Evolutionary conservation across 805 yeast species (phyloP), one percentile per base, ranked within the genome.

Genomic region (Yarrowia keelungensis): DNA sequence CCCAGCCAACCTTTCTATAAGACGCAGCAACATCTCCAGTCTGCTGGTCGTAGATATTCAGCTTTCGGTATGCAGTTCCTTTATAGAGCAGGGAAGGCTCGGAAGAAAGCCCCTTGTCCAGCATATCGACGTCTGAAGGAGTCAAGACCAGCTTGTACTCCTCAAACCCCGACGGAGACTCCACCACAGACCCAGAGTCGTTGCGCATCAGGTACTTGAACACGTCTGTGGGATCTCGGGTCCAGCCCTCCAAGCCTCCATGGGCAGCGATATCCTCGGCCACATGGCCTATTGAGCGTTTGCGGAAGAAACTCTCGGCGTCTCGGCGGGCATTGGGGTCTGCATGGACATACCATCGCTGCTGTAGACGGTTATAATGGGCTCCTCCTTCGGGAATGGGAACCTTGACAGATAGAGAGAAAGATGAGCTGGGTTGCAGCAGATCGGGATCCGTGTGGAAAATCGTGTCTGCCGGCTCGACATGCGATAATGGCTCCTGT

Each of bases 1-100:
- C 77, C 78, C 77, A 76, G 8, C 79, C 79, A 3, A 77, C 78
- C 12, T 71, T 71, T 32, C 51, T 58, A 69, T 71, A 76, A 16
- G 49, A 45, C 19, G 67, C 49, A 9, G 54, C 45, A n/a, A 51
- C 35, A 32, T 70, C 49, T 4, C 73, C 73, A 19, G 71, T 58
- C 5, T 61, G 35, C n/a, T 69, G 67, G 15, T 70, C 51, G 38
- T 69, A 69, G 5, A 66, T 41, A 4, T 64, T 56, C n/a, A 72
- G 70, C 22, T 66, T 61, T n/a, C 79, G 71, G 51, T 71, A 76
- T 2, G 77, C 78, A 2, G 64, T 50, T 39, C 79, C 79, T n/a
- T 70, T 70, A 65, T 65, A 73, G 12, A 71, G 71, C 19, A 47
- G 22, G 11, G 67, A 62, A 10, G 43, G 45, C 11, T 19, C 15